Percentiles rank a stretch among this genome's conserved stretches.
These are phyloP conservation scores for Didymella glomerata DNA, from an alignment of 2,329 filamentous ascomycete species.

Conservation along the genomic window DNA sequence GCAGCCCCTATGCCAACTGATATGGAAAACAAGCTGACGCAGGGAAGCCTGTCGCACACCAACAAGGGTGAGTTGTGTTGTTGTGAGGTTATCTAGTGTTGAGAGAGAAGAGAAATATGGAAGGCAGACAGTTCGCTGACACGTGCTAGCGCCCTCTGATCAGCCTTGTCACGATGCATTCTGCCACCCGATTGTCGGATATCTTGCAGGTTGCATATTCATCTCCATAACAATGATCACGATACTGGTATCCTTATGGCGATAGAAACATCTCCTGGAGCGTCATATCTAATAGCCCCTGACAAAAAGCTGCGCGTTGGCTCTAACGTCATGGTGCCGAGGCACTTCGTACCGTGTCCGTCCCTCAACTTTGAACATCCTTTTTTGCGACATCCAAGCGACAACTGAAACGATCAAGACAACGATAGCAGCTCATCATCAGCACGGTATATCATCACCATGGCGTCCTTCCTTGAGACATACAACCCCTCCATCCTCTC, in stretches of 20 bases:
- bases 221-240: slow-evolving; percentile 4
- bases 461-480: slow-evolving; percentile 27
- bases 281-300: neutral
- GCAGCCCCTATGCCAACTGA: neutral
- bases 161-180: slow-evolving; percentile 7
- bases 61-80: neutral
- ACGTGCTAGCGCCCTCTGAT: neutral
- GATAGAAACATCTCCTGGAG: neutral
- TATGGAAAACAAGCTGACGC: neutral
- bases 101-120: neutral
- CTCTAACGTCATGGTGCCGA: slow-evolving; percentile 28
- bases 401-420: no score
- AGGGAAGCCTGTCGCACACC: neutral
- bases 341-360: slow-evolving; percentile 2
- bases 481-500: slow-evolving; percentile 54
- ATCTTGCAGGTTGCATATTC: slow-evolving; percentile 3
- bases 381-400: no score
- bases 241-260: slow-evolving; percentile 5
- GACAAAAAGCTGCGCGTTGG: neutral
- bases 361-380: neutral
- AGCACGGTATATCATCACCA: neutral
- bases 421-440: neutral
- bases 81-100: neutral
- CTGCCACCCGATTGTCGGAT: slow-evolving; percentile 8
- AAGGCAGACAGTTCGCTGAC: neutral